A percentile compares a stretch with the other conserved stretches of the same genome.
Conservation (phyloP, 108 stramenopile genomes). For the Stephanodiscus triporus region DNA sequence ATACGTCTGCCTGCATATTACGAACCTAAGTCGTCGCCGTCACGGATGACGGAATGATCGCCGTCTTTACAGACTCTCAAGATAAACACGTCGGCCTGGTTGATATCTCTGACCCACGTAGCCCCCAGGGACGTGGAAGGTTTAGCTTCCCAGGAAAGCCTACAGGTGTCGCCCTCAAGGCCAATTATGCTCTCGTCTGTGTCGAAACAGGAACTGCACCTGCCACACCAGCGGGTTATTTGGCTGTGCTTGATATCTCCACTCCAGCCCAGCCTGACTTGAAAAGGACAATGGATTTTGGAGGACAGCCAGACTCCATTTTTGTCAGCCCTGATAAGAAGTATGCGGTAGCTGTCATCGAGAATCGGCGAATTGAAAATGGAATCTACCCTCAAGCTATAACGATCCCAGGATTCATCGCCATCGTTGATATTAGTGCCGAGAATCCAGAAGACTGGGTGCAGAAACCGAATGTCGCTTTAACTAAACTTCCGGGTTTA, state of each 20-base stretch:
- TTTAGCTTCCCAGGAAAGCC: constrained; percentile 66
- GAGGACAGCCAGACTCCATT: constrained; percentile 73
- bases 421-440: constrained; percentile 38
- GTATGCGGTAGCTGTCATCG: constrained; percentile 66
- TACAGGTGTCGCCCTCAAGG: constrained; percentile 61
- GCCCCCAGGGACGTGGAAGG: constrained; percentile 46
- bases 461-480: constrained; percentile 17
- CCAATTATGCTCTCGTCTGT: constrained; percentile 52
- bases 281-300: constrained; percentile 39
- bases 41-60: constrained; percentile 50
- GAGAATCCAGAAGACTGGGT: constrained; percentile 50
- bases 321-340: constrained; percentile 47
- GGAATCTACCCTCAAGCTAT: constrained; percentile 56
- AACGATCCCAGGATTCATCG: constrained; percentile 48
- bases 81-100: constrained; percentile 52
- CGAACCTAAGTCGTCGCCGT: constrained; percentile 27
- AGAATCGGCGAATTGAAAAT: constrained; percentile 75
- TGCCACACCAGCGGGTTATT: constrained; percentile 46
- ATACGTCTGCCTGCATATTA: constrained; percentile 1
- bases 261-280: constrained; percentile 10
- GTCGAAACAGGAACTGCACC: constrained; percentile 62
- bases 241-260: constrained; percentile 51
- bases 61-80: constrained; percentile 60
- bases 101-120: constrained; percentile 58
- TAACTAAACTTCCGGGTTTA: constrained; percentile 56